Evolutionary conservation across 179 eudicot species (phyloP).

Genomic region (Heliamphora pulchella): DNA sequence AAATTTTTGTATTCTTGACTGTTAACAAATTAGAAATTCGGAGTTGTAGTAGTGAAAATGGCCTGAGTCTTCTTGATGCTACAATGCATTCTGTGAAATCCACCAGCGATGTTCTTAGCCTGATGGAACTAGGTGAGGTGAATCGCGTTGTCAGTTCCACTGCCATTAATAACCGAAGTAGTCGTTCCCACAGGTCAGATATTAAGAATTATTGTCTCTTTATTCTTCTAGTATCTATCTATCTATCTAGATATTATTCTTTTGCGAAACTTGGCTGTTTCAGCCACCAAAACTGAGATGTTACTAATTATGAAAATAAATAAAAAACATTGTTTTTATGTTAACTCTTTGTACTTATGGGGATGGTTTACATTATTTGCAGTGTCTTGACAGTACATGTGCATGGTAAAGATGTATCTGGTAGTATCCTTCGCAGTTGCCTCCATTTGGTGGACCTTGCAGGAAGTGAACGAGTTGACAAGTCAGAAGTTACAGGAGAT

Average conservation of each 20-base stretch:
- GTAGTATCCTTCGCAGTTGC: conserved; percentile 51
- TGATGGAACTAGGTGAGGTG: conserved; percentile 54
- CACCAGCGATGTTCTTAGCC: conserved; percentile 44
- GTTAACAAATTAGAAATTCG: conserved; percentile 39
- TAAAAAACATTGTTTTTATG: too few relatives aligned
- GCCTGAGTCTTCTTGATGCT: conserved; percentile 47
- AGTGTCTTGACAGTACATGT: conserved; percentile 74
- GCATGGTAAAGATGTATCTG: conserved; percentile 67
- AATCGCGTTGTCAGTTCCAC: conserved; percentile 41
- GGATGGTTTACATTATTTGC: conserved; percentile 10
- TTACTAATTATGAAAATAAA: too few relatives aligned
- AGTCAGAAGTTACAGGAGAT: conserved; percentile 47
- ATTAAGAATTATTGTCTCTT: background rate
- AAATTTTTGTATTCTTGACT: conserved; percentile 26
- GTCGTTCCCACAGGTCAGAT: conserved; percentile 70
- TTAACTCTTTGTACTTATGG: too few relatives aligned
- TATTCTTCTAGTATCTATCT: too few relatives aligned
- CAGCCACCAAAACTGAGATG: background rate
- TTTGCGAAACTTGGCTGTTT: background rate
- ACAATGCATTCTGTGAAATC: conserved; percentile 48
- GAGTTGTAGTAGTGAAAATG: conserved; percentile 32
- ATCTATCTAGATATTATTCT: too few relatives aligned
- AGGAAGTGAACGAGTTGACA: conserved; percentile 53
- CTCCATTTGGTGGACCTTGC: conserved; percentile 91
- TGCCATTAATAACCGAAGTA: conserved; percentile 41